A percentile compares a stretch with the other conserved stretches of the same genome.
Evolutionary conservation across 495 filamentous ascomycete genomes (phyloP).

Genomic region (Daldinia childiae): DNA sequence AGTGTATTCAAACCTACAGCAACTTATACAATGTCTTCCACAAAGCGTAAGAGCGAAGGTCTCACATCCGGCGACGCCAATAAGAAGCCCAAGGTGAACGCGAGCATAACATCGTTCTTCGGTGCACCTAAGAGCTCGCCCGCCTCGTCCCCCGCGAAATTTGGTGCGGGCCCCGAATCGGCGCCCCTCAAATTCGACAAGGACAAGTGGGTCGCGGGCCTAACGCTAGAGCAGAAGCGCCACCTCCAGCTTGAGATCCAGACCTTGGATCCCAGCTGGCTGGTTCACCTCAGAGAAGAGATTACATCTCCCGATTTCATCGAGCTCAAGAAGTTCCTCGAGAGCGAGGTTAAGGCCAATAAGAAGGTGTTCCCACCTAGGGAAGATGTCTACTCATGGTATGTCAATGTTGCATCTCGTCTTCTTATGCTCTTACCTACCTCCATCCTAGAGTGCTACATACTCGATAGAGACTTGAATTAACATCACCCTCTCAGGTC

Average conservation of each 20-base stretch:
- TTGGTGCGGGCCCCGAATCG: constrained; percentile 39
- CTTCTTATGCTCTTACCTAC: background rate
- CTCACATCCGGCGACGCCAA: constrained; percentile 55
- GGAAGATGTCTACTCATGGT: constrained; percentile 96
- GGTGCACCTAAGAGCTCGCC: constrained; percentile 50
- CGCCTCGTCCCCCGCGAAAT: constrained; percentile 40
- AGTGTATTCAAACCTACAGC: background rate
- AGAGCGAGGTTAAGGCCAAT: constrained; percentile 74
- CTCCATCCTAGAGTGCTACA: background rate
- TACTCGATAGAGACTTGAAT: background rate
- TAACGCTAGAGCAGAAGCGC: constrained; percentile 82
- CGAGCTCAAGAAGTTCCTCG: constrained; percentile 85
- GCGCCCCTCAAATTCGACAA: constrained; percentile 77
- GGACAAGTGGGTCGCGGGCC: constrained; percentile 79
- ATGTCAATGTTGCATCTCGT: constrained; percentile 30
- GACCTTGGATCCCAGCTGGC: constrained; percentile 89
- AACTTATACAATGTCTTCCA: constrained; percentile 52
- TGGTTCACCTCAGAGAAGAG: constrained; percentile 85
- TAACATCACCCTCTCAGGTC: constrained; percentile 65
- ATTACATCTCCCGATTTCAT: constrained; percentile 80
- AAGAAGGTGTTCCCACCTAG: constrained; percentile 85
- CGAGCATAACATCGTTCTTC: constrained; percentile 66
- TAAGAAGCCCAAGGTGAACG: constrained; percentile 78
- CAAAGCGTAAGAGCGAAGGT: constrained; percentile 74
- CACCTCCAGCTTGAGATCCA: constrained; percentile 89